Conservation (phyloP, 495 filamentous ascomycete species). For the Delitschia confertaspora region DNA sequence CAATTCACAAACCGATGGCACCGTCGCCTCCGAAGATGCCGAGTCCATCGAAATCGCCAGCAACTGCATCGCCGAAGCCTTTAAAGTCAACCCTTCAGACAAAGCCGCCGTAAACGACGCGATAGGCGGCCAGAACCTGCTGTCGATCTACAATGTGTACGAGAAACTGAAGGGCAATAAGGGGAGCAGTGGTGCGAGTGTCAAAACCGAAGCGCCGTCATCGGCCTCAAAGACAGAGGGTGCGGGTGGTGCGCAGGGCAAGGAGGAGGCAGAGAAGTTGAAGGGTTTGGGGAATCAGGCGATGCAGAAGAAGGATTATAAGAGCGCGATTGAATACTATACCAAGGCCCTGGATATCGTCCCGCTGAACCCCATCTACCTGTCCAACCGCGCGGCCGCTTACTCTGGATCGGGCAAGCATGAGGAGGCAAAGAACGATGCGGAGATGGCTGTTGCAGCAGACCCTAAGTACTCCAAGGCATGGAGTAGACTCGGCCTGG, state of each 20-base stretch:
- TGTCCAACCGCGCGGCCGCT: conserved; percentile 93
- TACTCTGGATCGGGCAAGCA: conserved; percentile 75
- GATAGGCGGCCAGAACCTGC: conserved; percentile 72
- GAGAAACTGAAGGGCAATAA: conserved; percentile 78
- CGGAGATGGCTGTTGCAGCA: conserved; percentile 72
- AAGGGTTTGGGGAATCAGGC: conserved; percentile 90
- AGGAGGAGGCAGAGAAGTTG: conserved; percentile 67
- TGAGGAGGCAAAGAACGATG: conserved; percentile 70
- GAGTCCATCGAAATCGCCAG: conserved; percentile 87
- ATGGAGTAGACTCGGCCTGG: conserved; percentile 85
- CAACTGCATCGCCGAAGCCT: conserved; percentile 88
- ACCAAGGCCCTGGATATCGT: conserved; percentile 69
- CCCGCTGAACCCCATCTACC: conserved; percentile 87
- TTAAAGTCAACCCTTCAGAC: conserved; percentile 82
- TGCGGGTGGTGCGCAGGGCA: conserved; percentile 7
- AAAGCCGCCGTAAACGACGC: conserved; percentile 63
- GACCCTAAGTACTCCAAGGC: conserved; percentile 95
- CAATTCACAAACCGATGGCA: conserved; percentile 78
- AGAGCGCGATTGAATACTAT: conserved; percentile 71
- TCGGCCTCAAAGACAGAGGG: conserved; percentile 34
- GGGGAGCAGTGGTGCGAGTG: conserved; percentile 4
- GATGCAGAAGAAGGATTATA: conserved; percentile 87
- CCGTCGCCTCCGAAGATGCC: conserved; percentile 72
- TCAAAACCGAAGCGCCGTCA: conserved; percentile 16
- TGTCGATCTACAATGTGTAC: conserved; percentile 87